Conservation (phyloP, 805 yeast genomes). For the Metschnikowia drakensbergensis region DNA sequence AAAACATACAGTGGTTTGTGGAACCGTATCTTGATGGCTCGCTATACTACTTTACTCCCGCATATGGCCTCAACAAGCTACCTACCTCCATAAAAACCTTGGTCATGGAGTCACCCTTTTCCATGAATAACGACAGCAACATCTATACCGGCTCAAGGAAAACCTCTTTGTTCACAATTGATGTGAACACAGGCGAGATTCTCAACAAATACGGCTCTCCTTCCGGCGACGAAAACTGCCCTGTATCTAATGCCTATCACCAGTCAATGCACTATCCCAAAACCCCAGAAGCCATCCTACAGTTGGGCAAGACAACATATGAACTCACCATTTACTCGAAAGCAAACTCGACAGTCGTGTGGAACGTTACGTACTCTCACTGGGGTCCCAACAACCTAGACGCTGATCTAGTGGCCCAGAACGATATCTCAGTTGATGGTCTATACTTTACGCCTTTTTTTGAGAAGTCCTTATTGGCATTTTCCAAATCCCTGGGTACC, state of each 20-base stretch:
- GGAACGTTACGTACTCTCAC: slow-evolving; percentile 82
- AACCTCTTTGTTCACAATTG: slow-evolving; percentile 71
- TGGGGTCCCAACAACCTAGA: slow-evolving; percentile 94
- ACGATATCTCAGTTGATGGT: slow-evolving; percentile 59
- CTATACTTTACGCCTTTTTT: slow-evolving; percentile 80
- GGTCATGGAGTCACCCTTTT: slow-evolving; percentile 81
- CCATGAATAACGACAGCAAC: slow-evolving; percentile 68
- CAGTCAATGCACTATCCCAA: neutral
- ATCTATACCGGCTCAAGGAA: slow-evolving; percentile 82
- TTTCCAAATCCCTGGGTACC: slow-evolving; percentile 61
- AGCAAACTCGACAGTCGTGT: slow-evolving; percentile 51
- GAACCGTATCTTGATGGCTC: slow-evolving; percentile 88
- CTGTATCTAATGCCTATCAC: slow-evolving; percentile 29
- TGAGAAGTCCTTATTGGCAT: slow-evolving; percentile 73
- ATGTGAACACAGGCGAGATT: slow-evolving; percentile 71
- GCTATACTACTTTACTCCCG: slow-evolving; percentile 72
- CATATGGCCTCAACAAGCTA: slow-evolving; percentile 70
- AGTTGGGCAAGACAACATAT: slow-evolving; percentile 62
- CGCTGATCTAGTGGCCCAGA: slow-evolving; percentile 47
- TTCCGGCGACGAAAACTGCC: slow-evolving; percentile 25
- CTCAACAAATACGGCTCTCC: slow-evolving; percentile 59
- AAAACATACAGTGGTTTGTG: slow-evolving; percentile 67
- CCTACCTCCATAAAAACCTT: slow-evolving; percentile 78
- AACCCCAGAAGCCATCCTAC: slow-evolving; percentile 1
- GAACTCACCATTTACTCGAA: slow-evolving; percentile 74